Base-by-base conservation (phyloP, 1,284 basidiomycete genomes). In the Ceraceosorus bombacis region DNA sequence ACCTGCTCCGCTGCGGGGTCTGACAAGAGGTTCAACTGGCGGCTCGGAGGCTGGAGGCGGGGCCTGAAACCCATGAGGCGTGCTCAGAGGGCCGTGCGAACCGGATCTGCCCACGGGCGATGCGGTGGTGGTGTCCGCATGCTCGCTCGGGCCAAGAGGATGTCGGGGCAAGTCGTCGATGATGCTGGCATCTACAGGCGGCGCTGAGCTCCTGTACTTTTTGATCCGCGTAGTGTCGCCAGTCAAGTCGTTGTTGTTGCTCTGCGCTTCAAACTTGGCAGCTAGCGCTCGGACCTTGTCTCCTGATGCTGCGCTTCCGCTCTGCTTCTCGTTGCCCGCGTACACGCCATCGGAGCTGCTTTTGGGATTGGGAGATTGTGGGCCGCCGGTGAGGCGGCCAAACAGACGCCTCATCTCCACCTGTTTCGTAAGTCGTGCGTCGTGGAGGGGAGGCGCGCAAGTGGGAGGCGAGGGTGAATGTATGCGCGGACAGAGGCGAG, bases 351-450 rank as follows among this genome's bases (percentile, higher is more conserved):
- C 15, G 27, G 8, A 37, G 8, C 27, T 15, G 39, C 8, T 2
- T 43, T 46, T 39, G 40, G 41, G 15, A 15, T 10, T 10, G 7
- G 13, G 50, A 56, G 49, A 40, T 55, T 49, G 54, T 61, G 54
- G 13, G 62, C 58, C 27, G 6, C 59, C 49, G 7, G 68, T 66
- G 57, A 71, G 70, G 57, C 70, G 68, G 10, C 67, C 66, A 57
- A 71, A 70, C 63, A 71, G 69, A 10, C 62, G 59, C 57, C 66
- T 70, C 70, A 71, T 71, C 46, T 12, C 46, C 15, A 3, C 46
- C 15, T 12, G 3, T 15, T 48, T 27, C 27, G 27, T 27, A 3
- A 27, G 27, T 27, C 27, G 27, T 27, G 27, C 27, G 27, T 27
- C 27, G 27, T 27, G 27, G 27, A 27, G 27, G 27, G 27, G 1